These are phyloP conservation scores for Lachancea dasiensis DNA, from an alignment of 805 yeast species.

Conservation along the genomic window DNA sequence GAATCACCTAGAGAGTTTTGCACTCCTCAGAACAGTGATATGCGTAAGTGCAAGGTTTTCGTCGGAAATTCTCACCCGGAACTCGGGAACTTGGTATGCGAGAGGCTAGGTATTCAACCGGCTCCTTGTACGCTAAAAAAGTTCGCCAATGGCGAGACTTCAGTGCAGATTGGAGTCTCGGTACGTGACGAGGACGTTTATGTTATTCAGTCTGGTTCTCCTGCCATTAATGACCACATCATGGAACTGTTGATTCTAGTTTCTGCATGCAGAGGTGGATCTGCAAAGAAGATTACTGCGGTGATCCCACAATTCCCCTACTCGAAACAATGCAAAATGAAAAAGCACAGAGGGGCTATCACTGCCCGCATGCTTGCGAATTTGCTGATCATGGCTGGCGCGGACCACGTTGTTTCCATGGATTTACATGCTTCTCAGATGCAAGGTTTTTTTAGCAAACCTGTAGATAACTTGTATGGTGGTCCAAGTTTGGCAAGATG, in stretches of 20 bases:
- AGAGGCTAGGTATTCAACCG: conserved; percentile 83
- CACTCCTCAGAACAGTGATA: conserved; percentile 25
- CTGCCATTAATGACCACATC: conserved; percentile 83
- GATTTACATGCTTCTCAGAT: conserved; percentile 94
- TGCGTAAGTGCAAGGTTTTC: conserved; percentile 97
- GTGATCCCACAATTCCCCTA: conserved; percentile 98
- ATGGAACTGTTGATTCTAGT: conserved; percentile 93
- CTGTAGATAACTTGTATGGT: conserved; percentile 94
- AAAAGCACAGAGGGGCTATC: conserved; percentile 97
- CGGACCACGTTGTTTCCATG: conserved; percentile 97
- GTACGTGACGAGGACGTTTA: conserved; percentile 97
- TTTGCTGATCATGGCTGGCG: conserved; percentile 94
- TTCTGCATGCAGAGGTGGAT: conserved; percentile 95
- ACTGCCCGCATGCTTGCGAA: conserved; percentile 98
- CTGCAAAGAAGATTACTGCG: conserved; percentile 94
- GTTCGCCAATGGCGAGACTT: conserved; percentile 96
- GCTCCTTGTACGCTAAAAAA: conserved; percentile 89
- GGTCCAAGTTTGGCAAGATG: conserved; percentile 95
- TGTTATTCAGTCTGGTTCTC: conserved; percentile 85
- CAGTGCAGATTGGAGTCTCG: conserved; percentile 89
- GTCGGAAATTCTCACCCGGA: conserved; percentile 97
- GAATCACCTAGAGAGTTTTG: not conserved
- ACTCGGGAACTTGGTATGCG: conserved; percentile 84
- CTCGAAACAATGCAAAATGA: conserved; percentile 96
- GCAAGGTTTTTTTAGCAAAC: conserved; percentile 98